These are phyloP conservation scores for Ricinus communis DNA, from an alignment of 345 rosid species.

Conservation along the genomic window DNA sequence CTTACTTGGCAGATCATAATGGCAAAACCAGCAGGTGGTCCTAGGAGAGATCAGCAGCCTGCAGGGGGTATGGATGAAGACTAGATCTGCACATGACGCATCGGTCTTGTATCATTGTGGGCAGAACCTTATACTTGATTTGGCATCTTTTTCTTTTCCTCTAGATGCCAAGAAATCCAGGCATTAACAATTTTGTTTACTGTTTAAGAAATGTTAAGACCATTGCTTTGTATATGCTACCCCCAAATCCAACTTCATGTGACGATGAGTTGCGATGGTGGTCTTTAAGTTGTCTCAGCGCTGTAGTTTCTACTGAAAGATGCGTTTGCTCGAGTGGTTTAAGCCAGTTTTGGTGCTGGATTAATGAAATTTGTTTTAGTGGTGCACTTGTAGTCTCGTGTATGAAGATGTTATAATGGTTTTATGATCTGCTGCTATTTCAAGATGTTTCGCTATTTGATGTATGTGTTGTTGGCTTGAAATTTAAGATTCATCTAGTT, in stretches of 20 bases:
- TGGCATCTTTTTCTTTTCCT: neutral
- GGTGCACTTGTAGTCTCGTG: no score
- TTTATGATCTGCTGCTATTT: no score
- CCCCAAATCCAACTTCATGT: constrained; percentile 4
- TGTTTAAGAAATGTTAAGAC: neutral
- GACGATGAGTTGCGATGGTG: neutral
- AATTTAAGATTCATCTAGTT: no score
- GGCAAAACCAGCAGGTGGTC: constrained; percentile 97
- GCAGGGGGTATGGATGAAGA: constrained; percentile 77
- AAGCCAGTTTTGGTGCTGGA: neutral
- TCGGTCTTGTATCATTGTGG: neutral
- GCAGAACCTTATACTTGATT: constrained; percentile 5
- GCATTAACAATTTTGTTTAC: constrained; percentile 23
- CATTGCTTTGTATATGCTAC: constrained; percentile 23
- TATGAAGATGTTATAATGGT: no score
- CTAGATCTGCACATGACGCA: constrained; percentile 16
- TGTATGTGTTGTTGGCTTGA: no score
- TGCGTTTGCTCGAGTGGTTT: neutral
- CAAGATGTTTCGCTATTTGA: no score
- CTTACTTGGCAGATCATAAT: constrained; percentile 70
- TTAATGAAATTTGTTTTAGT: neutral
- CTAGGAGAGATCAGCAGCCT: constrained; percentile 65
- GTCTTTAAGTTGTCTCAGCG: neutral
- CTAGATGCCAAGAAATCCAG: neutral
- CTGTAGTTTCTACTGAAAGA: constrained; percentile 3